Evolutionary conservation across 768 basidiomycete genomes (phyloP).

Genomic region (Suillus variegatus): DNA sequence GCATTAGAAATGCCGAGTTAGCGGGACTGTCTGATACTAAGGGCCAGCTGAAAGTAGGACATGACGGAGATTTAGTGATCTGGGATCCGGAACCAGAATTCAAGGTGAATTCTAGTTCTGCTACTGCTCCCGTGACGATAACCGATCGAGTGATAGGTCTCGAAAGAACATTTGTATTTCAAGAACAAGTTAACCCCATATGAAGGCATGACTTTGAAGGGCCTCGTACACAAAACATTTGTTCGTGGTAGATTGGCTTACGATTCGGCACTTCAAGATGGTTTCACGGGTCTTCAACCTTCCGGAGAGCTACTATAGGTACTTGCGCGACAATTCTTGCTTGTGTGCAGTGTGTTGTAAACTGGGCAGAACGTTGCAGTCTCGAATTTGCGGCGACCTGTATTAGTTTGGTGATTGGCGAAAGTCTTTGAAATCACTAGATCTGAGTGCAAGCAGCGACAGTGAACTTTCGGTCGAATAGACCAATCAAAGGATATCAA

Average conservation of each 20-base stretch:
- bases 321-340: neutral
- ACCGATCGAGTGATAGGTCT: slow-evolving; percentile 52
- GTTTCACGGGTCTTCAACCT: slow-evolving; percentile 37
- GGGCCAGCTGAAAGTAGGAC: slow-evolving; percentile 71
- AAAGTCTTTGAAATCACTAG: neutral
- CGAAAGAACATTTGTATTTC: slow-evolving; percentile 72
- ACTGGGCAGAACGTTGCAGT: neutral
- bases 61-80: slow-evolving; percentile 85
- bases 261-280: slow-evolving; percentile 33
- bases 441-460: neutral
- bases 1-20: slow-evolving; percentile 71
- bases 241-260: slow-evolving; percentile 76
- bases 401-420: neutral
- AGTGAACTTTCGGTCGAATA: neutral
- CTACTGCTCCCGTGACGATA: neutral
- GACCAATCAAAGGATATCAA: neutral
- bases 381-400: neutral
- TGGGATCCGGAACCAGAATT: slow-evolving; percentile 70
- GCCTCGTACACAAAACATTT: slow-evolving; percentile 73
- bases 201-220: slow-evolving; percentile 68
- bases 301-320: slow-evolving; percentile 40
- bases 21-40: slow-evolving; percentile 72
- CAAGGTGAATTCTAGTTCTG: slow-evolving; percentile 32
- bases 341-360: neutral
- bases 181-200: slow-evolving; percentile 96